A percentile compares a stretch with the other conserved stretches of the same genome.
These are phyloP conservation scores for Caloboletus inedulis DNA, from an alignment of 1,284 basidiomycete genomes.

Conservation along the genomic window DNA sequence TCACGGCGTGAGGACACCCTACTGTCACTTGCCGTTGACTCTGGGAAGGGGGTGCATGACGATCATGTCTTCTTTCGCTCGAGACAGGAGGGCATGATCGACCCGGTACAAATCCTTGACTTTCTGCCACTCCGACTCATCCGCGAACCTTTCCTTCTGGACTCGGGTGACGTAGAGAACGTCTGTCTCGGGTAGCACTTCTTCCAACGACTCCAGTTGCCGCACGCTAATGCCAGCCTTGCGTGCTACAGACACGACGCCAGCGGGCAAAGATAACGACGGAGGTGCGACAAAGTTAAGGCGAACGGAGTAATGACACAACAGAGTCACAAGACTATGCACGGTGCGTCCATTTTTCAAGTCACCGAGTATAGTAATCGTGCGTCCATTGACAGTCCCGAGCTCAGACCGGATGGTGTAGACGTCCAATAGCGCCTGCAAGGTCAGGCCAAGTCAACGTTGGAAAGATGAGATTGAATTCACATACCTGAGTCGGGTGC, in stretches of 20 bases:
- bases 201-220: constrained; percentile 84
- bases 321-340: constrained; percentile 90
- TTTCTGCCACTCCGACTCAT: constrained; percentile 79
- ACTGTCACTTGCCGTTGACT: constrained; percentile 66
- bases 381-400: constrained; percentile 95
- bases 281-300: constrained; percentile 96
- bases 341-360: constrained; percentile 98
- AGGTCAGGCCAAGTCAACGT: constrained; percentile 1
- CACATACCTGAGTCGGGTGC: constrained; percentile 87
- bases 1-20: background rate
- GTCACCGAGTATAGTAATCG: constrained; percentile 93
- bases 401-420: constrained; percentile 98
- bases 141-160: constrained; percentile 92
- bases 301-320: constrained; percentile 90
- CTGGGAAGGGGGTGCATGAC: constrained; percentile 98
- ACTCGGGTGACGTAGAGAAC: constrained; percentile 97
- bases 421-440: constrained; percentile 85
- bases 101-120: constrained; percentile 94
- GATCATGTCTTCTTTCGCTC: constrained; percentile 95
- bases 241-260: constrained; percentile 78
- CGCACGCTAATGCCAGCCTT: constrained; percentile 79
- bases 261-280: constrained; percentile 89
- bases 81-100: constrained; percentile 88
- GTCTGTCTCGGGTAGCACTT: constrained; percentile 90
- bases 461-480: background rate